phyloP scores from a whole-genome alignment of 352 stramenopile genomes.

The Achlya hypogyna region DNA sequence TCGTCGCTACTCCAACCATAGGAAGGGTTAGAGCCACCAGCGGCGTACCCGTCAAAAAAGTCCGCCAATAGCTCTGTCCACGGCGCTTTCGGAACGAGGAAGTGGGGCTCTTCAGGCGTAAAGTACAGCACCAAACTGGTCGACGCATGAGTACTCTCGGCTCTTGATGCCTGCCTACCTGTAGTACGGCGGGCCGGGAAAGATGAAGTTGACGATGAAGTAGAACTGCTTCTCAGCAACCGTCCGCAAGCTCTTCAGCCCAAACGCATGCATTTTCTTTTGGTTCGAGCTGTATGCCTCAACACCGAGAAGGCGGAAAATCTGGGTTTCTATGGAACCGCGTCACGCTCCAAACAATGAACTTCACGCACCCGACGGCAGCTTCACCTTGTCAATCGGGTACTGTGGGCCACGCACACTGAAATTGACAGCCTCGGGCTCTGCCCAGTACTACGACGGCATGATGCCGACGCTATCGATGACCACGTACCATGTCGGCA shows the following conservation, averaged over 20 bases:
- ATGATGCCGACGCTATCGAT: not conserved
- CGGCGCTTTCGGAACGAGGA: slow-evolving; percentile 55
- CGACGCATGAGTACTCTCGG: slow-evolving; percentile 22
- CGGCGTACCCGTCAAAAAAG: slow-evolving; percentile 27
- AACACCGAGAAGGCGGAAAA: slow-evolving; percentile 53
- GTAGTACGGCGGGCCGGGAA: slow-evolving; percentile 51
- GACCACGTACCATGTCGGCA: not conserved
- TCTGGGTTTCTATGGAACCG: slow-evolving; percentile 27
- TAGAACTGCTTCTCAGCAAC: slow-evolving; percentile 35
- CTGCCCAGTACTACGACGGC: slow-evolving; percentile 60
- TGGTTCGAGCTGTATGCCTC: slow-evolving; percentile 53
- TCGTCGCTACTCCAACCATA: slow-evolving; percentile 24
- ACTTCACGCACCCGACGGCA: slow-evolving; percentile 29
- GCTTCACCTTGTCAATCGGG: slow-evolving; percentile 46
- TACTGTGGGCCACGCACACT: slow-evolving; percentile 60
- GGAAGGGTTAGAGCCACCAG: not conserved
- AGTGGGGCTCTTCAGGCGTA: slow-evolving; percentile 44
- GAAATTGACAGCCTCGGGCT: slow-evolving; percentile 54
- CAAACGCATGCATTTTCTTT: slow-evolving; percentile 44
- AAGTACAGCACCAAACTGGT: slow-evolving; percentile 65
- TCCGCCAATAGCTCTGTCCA: slow-evolving; percentile 65
- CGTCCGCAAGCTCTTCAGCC: slow-evolving; percentile 45
- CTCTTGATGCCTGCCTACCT: not conserved
- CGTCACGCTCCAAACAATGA: not conserved
- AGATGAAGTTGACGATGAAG: slow-evolving; percentile 78